These are phyloP conservation scores for Botryotinia calthae DNA, from an alignment of 2,329 filamentous ascomycete genomes.

Conservation along the genomic window DNA sequence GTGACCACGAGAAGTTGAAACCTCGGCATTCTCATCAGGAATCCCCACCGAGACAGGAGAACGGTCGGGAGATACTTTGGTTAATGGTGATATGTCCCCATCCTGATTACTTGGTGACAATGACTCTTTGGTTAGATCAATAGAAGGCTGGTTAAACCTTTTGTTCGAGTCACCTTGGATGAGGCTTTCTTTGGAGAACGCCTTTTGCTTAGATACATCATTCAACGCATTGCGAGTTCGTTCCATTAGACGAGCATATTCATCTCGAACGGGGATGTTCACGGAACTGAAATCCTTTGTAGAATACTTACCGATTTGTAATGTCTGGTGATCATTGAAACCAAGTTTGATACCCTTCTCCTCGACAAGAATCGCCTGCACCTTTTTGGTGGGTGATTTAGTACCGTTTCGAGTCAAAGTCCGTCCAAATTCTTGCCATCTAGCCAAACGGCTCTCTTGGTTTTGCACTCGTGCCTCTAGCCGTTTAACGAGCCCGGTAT, in stretches of 20 bases:
- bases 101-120: slow-evolving; percentile 25
- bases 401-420: slow-evolving; percentile 26
- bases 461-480: slow-evolving; percentile 65
- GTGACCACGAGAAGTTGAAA: neutral
- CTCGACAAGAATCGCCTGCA: neutral
- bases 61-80: neutral
- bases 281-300: slow-evolving; percentile 30
- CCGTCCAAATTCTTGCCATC: slow-evolving; percentile 69
- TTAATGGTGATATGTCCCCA: slow-evolving; percentile 22
- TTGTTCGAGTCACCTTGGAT: neutral
- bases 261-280: slow-evolving; percentile 27
- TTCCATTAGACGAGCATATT: slow-evolving; percentile 36
- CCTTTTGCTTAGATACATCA: slow-evolving; percentile 33
- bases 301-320: slow-evolving; percentile 45
- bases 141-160: neutral
- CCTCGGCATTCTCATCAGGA: neutral
- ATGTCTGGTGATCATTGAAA: slow-evolving; percentile 51
- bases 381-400: slow-evolving; percentile 33
- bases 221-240: slow-evolving; percentile 35
- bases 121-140: neutral
- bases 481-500: slow-evolving; percentile 62
- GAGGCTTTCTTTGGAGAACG: neutral
- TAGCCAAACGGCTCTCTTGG: slow-evolving; percentile 66
- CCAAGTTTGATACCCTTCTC: slow-evolving; percentile 47
- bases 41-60: neutral